Evolutionary conservation across 495 filamentous ascomycete genomes (phyloP), one percentile per base, ranked within the genome.

Genomic region (Elaphomyces granulatus): DNA sequence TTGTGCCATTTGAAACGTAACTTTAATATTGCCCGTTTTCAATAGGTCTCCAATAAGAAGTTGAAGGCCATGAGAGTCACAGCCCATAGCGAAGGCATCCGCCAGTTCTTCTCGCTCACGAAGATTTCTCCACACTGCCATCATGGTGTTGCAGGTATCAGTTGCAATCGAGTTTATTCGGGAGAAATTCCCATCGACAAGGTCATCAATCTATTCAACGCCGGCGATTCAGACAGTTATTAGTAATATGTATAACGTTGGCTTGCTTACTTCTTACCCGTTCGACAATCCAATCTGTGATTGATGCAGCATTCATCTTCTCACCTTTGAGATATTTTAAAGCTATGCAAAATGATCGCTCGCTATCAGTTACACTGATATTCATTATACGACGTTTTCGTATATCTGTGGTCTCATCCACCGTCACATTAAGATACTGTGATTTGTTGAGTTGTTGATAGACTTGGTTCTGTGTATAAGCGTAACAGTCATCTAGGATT

Each of bases 161-260:
- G 14, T 35, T 35, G 19, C 19, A 35, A 35, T 35, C 19, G 19
- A 35, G 19, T 35, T 35, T 16, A 35, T 35, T 35, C 19, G 19
- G 15, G 19, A 35, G 8, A 35, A 35, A 35, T 35, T 15, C 15
- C 19, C 19, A 35, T 35, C 19, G 8, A 35, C 19, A 35, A 35
- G 14, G 19, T 35, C 4, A 9, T 35, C 15, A 35, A 35, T 2
- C 4, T 35, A 35, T 35, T 35, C 2, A 35, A 9, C n/a, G n/a
- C n/a, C n/a, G n/a, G n/a, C n/a, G n/a, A n/a, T n/a, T n/a, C n/a
- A n/a, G n/a, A n/a, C n/a, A n/a, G n/a, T n/a, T n/a, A 35, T 35
- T 35, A 35, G 19, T 35, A 35, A 35, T 16, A 35, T 8, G 8
- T 35, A 9, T 35, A 35, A 16, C 4, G 15, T 35, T 35, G 19